Evolutionary conservation across 2,329 filamentous ascomycete genomes (phyloP).

Genomic region (Botryosphaeria agaves): DNA sequence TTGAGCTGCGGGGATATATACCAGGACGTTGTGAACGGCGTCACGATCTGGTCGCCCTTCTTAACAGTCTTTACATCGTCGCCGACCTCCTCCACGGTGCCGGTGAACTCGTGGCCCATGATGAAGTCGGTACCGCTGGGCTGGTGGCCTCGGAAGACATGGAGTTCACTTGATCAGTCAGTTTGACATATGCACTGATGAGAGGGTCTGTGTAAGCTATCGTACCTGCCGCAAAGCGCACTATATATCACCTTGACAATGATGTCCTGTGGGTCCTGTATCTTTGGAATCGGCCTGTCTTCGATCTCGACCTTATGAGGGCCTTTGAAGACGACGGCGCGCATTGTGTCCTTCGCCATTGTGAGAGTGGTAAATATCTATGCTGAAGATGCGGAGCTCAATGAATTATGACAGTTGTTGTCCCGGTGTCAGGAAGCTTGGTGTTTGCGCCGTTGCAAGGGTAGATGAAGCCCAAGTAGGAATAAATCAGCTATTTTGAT

Average conservation of each 20-base stretch:
- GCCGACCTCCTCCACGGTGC: slow-evolving; percentile 52
- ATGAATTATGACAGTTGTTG: too few species aligned
- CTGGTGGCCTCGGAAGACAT: slow-evolving; percentile 72
- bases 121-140: slow-evolving; percentile 46
- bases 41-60: slow-evolving; percentile 62
- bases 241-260: slow-evolving; percentile 72
- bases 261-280: slow-evolving; percentile 55
- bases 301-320: slow-evolving; percentile 59
- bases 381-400: too few species aligned
- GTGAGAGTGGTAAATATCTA: too few species aligned
- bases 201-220: too few species aligned
- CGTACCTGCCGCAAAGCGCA: slow-evolving; percentile 74
- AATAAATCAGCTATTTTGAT: too few species aligned
- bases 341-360: slow-evolving; percentile 36
- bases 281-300: slow-evolving; percentile 59
- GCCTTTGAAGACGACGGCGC: slow-evolving; percentile 75
- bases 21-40: slow-evolving; percentile 72
- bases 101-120: slow-evolving; percentile 79
- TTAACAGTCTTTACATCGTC: slow-evolving; percentile 48
- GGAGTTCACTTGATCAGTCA: slow-evolving; percentile 59
- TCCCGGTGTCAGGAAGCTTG: too few species aligned
- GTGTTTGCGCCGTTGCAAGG: too few species aligned
- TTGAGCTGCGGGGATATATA: slow-evolving; percentile 19
- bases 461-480: too few species aligned
- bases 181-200: too few species aligned